Base-by-base conservation (phyloP, 2,329 filamentous ascomycete species). In the Tolypocladium tropicale region DNA sequence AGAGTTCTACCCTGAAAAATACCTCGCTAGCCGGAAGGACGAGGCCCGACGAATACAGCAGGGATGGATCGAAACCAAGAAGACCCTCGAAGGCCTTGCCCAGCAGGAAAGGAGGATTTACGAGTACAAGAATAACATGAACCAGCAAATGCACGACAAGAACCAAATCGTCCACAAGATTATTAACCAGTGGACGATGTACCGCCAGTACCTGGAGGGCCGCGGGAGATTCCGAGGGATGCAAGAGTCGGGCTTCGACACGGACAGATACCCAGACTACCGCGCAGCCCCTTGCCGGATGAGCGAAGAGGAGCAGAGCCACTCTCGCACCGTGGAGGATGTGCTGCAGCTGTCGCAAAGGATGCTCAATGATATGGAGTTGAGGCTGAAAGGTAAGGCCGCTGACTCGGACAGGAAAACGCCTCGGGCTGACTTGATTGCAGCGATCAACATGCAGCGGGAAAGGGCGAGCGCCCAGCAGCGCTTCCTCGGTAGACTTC, bases 1-100 rank as follows among this genome's bases (percentile, higher is more conserved):
- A 46, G 67, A 76, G 14, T 75, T 81, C 58, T 82, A 80, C 60
- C 75, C 78, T 1, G 80, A 83, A 64, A 75, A 73, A n/a, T 83
- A 82, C 56, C 65, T 80, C 53, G 68, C 70, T 52, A 66, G 62
- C 12, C 73, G 75, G 16, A 76, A 74, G 55, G 68, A 76, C 12
- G 74, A 78, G 54, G 76, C 79, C 16, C 59, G 74, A 10, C 70
- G 72, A 9, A 78, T 81, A 46, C 75, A 77, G 57, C 57, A 58
- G 14, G 70, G 64, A 1, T 71, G 66, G 68, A 65, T 64, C 39
- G 62, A 69, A 21, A 69, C 67, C 5, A 72, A 70, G 54, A 61
- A 59, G 33, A 64, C 61, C 12, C 61, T 67, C 43, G 50, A 55
- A 6, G 63, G 55, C 14, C 55, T 72, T 14, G 46, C 55, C 4